Conservation (phyloP, 2,329 filamentous ascomycete species). For the Amesomyces nigricolor region DNA sequence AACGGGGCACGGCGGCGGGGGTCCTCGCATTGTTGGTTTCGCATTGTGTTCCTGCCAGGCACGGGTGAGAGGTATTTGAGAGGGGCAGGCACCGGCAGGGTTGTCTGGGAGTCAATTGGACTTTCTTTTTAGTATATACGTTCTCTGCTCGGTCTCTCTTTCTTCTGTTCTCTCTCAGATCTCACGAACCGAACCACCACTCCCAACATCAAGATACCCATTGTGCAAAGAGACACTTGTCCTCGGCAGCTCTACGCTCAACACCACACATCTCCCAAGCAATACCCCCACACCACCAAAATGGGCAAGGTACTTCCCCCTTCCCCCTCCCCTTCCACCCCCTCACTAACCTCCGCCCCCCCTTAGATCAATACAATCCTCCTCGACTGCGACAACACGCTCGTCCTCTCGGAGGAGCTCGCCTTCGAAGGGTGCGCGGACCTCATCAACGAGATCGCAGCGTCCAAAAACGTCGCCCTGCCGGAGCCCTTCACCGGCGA, state of each 20-base stretch:
- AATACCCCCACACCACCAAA: constrained; percentile 7
- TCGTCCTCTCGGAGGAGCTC: constrained; percentile 83
- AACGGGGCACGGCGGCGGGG: background rate
- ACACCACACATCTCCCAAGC: background rate
- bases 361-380: constrained; percentile 62
- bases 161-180: no score
- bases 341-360: background rate
- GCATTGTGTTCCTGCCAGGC: constrained; percentile 1
- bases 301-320: constrained; percentile 19
- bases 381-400: constrained; percentile 84
- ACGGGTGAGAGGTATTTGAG: background rate
- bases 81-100: background rate
- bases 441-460: constrained; percentile 80
- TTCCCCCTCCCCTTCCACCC: background rate
- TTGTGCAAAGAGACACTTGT: no score
- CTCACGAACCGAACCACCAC: background rate
- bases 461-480: constrained; percentile 52
- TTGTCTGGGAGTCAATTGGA: background rate
- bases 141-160: background rate
- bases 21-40: constrained; percentile 5
- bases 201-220: background rate
- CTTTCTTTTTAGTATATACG: background rate
- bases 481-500: constrained; percentile 68
- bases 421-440: constrained; percentile 89
- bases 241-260: no score